Evolutionary conservation across 768 basidiomycete genomes (phyloP).

Genomic region (Lentinus tigrinus): DNA sequence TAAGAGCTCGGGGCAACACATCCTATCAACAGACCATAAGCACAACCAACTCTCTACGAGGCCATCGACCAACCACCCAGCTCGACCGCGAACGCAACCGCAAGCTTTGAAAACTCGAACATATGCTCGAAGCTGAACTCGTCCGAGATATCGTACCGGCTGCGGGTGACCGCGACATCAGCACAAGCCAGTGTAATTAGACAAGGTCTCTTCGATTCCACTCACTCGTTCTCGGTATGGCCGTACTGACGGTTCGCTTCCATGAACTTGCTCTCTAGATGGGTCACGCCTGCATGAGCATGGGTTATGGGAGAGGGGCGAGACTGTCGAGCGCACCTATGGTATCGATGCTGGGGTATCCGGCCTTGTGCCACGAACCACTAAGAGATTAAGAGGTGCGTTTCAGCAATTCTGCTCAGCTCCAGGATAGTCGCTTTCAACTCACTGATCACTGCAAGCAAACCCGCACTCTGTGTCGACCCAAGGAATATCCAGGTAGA

Average conservation of each 20-base stretch:
- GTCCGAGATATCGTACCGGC: conserved; percentile 79
- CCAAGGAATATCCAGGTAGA: conserved; percentile 83
- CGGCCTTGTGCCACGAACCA: conserved; percentile 84
- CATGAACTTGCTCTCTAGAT: conserved; percentile 68
- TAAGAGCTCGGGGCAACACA: too few relatives aligned
- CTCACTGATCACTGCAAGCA: conserved; percentile 91
- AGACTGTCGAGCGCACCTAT: conserved; percentile 55
- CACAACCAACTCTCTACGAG: too few relatives aligned
- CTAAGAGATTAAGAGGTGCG: too few relatives aligned
- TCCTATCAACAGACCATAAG: too few relatives aligned
- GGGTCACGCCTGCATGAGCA: too few relatives aligned
- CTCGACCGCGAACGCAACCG: conserved; percentile 51
- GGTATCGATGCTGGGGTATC: conserved; percentile 81
- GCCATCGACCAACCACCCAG: conserved; percentile 48
- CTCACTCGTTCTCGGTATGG: conserved; percentile 79
- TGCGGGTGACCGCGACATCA: too few relatives aligned
- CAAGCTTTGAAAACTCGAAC: conserved; percentile 63
- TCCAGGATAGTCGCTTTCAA: too few relatives aligned
- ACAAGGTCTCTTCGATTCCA: too few relatives aligned
- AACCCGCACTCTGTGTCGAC: conserved; percentile 91
- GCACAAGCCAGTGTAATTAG: too few relatives aligned
- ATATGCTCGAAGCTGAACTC: conserved; percentile 93
- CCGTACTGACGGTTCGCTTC: conserved; percentile 78
- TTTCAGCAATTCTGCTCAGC: too few relatives aligned
- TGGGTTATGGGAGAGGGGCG: too few relatives aligned